Evolutionary conservation across 441 rosid species (phyloP).

Genomic region (Gossypium gossypioides): DNA sequence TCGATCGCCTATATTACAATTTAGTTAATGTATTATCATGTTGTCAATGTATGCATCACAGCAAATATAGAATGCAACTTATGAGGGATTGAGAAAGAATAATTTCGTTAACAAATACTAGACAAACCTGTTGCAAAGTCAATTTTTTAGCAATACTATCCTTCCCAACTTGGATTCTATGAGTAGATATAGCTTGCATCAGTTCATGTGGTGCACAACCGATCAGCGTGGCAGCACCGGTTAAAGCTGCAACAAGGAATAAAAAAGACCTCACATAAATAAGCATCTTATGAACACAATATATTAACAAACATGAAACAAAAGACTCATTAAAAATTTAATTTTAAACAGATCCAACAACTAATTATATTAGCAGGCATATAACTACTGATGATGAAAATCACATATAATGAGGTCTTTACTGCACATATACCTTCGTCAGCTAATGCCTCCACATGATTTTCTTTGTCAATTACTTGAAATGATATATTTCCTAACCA

Average conservation of each 20-base stretch:
- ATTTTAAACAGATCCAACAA: background rate
- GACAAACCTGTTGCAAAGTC: slow-evolving; percentile 70
- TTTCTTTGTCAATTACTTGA: slow-evolving; percentile 62
- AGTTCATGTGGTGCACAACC: slow-evolving; percentile 55
- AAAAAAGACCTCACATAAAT: slow-evolving; percentile 8
- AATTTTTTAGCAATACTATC: slow-evolving; percentile 57
- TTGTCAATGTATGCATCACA: background rate
- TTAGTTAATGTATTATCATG: background rate
- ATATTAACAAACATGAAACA: background rate
- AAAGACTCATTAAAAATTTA: background rate
- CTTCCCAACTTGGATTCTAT: slow-evolving; percentile 59
- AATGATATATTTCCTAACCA: slow-evolving; percentile 88
- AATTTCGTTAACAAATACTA: background rate
- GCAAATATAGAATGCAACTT: background rate
- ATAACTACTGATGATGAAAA: background rate
- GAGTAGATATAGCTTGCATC: slow-evolving; percentile 57
- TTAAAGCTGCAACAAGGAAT: slow-evolving; percentile 51
- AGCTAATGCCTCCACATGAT: slow-evolving; percentile 68
- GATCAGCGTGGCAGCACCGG: slow-evolving; percentile 60
- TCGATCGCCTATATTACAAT: slow-evolving; percentile 57
- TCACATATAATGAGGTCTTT: background rate
- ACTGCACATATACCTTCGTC: slow-evolving; percentile 44
- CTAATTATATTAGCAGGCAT: background rate
- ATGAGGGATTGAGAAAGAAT: background rate
- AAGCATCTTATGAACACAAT: slow-evolving; percentile 12